phyloP scores from a whole-genome alignment of 352 stramenopile species.

The Pythium guiyangense region DNA sequence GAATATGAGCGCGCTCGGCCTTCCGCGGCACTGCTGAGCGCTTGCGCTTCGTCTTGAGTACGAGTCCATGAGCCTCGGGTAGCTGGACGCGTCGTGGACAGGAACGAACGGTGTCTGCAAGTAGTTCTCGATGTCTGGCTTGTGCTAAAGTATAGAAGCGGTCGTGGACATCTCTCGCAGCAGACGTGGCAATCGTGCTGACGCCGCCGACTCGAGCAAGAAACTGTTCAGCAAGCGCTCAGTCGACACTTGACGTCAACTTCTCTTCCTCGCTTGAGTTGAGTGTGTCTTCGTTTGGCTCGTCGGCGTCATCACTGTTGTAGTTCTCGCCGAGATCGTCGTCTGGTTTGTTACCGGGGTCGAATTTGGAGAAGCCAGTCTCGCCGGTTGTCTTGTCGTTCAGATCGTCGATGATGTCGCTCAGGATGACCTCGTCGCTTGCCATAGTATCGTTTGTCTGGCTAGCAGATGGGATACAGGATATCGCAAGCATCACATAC shows the following conservation, averaged over 20 bases:
- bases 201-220: not conserved
- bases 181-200: not conserved
- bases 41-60: not conserved
- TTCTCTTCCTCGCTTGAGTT: not conserved
- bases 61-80: not conserved
- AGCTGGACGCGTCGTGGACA: conserved; percentile 1
- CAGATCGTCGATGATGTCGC: not conserved
- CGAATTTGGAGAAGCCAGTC: not conserved
- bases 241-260: not conserved
- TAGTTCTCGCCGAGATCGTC: not conserved
- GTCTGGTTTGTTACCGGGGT: not conserved
- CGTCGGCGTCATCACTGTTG: not conserved
- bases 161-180: not conserved
- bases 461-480: no score
- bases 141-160: conserved; percentile 7
- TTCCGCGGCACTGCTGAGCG: no score
- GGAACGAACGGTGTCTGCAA: conserved; percentile 6
- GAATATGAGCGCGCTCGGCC: not conserved
- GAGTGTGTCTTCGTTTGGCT: not conserved
- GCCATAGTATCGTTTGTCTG: no score
- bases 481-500: no score
- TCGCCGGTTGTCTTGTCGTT: not conserved
- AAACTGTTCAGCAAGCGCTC: not conserved
- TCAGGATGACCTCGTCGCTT: not conserved
- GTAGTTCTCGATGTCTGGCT: conserved; percentile 7